Base-by-base conservation (phyloP, 768 basidiomycete genomes). In the Kwoniella sp. region DNA sequence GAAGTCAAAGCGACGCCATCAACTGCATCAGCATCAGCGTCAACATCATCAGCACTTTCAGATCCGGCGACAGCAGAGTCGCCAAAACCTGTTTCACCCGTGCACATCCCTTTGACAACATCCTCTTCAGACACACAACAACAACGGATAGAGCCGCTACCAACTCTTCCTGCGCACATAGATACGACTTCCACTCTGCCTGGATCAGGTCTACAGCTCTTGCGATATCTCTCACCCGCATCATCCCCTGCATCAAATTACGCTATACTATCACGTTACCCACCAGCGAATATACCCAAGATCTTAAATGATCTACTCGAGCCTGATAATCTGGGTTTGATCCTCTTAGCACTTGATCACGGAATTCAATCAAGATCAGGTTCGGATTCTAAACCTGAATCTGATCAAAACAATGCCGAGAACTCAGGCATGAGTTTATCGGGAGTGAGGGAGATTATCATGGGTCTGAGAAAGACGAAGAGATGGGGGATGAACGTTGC, bases 401-500 rank as follows among this genome's bases (percentile, higher is more conserved):
- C 17, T 4, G 40, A 44, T 44, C 40, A 9, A 19, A 19, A 44
- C 3, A 10, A 10, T 9, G 4, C 40, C n/a, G n/a, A n/a, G n/a
- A n/a, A n/a, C 17, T 44, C 40, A 44, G 33, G 33, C 13, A 9
- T 44, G 17, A 19, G 10, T 3, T 10, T 44, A 15, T 21, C 25
- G 25, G 47, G 48, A 21, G 63, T 73, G 1, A 57, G 19, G 25
- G 49, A 22, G 6, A 64, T 72, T 17, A 22, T 77, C 57, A 10
- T 55, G 8, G 69, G 59, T 9, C 50, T 77, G 48, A 63, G 36
- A 37, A 8, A 21, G 24, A 72, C 69, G 0, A 66, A 67, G 17
- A 46, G 75, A 27, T 74, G 65, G 44, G 49, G 56, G 7, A 72
- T 72, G 69, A 77, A 72, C 53, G 56, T 55, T 6, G 58, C 58